phyloP scores from a whole-genome alignment of 108 stramenopile genomes.

The Nitzschia sp. region DNA sequence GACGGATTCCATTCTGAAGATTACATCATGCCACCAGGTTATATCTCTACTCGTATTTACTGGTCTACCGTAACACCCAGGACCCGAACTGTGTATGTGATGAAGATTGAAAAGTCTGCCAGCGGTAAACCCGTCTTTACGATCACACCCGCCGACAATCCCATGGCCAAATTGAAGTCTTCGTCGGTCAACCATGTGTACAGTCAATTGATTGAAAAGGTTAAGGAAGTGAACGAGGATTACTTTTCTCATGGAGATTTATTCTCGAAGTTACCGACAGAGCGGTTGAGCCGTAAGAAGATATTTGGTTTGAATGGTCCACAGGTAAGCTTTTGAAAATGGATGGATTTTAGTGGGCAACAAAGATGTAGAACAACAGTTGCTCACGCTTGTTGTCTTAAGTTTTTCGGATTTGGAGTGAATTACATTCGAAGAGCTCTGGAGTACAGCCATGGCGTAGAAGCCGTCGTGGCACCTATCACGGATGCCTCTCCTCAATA shows the following conservation, averaged over 20 bases:
- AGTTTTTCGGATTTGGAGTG: conserved; percentile 79
- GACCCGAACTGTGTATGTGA: conserved; percentile 58
- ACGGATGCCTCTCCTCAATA: conserved; percentile 41
- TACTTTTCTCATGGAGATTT: conserved; percentile 61
- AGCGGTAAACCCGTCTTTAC: conserved; percentile 41
- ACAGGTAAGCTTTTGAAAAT: conserved; percentile 39
- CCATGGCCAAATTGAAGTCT: conserved; percentile 29
- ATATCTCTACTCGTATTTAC: conserved; percentile 63
- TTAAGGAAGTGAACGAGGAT: conserved; percentile 36
- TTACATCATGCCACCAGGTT: conserved; percentile 61
- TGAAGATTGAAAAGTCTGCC: conserved; percentile 40
- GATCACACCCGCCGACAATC: conserved; percentile 55
- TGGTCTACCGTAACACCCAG: conserved; percentile 54
- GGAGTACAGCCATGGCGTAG: conserved; percentile 43
- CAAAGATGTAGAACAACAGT: no score
- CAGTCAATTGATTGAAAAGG: conserved; percentile 37
- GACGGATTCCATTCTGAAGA: conserved; percentile 62
- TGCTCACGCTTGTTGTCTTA: no score
- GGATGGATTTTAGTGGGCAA: no score
- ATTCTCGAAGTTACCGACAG: conserved; percentile 48
- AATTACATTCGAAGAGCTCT: conserved; percentile 46
- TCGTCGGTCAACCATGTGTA: conserved; percentile 33
- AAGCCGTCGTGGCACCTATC: conserved; percentile 58
- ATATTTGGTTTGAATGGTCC: conserved; percentile 66
- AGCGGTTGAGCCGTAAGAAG: conserved; percentile 36